A percentile compares a stretch with the other conserved stretches of the same genome.
These are phyloP conservation scores for Anisodus acutangulus DNA, from an alignment of 257 asterid genomes.

Conservation along the genomic window DNA sequence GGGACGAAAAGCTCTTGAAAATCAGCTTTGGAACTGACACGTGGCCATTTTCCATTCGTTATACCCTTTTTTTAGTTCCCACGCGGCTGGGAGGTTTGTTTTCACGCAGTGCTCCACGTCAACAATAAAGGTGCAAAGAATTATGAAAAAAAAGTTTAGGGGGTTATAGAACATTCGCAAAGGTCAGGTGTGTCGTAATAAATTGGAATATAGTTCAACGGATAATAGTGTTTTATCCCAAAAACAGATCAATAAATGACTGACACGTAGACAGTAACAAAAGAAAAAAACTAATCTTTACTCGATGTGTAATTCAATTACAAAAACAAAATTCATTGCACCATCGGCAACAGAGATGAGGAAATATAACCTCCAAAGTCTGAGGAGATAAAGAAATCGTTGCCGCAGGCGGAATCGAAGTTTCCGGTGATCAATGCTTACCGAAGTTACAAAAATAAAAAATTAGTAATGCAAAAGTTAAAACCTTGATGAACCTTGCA, in stretches of 20 bases:
- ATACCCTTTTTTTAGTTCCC: too few species aligned
- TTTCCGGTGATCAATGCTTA: neutral
- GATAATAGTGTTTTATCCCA: too few species aligned
- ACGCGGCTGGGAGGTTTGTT: too few species aligned
- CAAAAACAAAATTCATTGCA: neutral
- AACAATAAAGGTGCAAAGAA: too few species aligned
- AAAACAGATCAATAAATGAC: neutral
- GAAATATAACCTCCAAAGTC: neutral
- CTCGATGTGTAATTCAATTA: neutral
- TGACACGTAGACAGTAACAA: neutral
- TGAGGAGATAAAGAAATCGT: neutral
- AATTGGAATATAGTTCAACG: too few species aligned
- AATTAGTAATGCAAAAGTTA: neutral
- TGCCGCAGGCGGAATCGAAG: neutral
- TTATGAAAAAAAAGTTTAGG: too few species aligned
- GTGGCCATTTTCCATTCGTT: too few species aligned
- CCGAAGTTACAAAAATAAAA: neutral
- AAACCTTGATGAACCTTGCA: neutral
- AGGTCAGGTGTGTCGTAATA: too few species aligned
- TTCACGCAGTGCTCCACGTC: too few species aligned
- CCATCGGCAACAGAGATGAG: neutral
- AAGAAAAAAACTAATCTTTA: neutral
- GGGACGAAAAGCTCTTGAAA: too few species aligned
- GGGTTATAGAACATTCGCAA: too few species aligned
- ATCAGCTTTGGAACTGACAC: too few species aligned